Evolutionary conservation across 2,329 filamentous ascomycete genomes (phyloP), one percentile per base, ranked within the genome.

Genomic region (Cryphonectria naterciae): DNA sequence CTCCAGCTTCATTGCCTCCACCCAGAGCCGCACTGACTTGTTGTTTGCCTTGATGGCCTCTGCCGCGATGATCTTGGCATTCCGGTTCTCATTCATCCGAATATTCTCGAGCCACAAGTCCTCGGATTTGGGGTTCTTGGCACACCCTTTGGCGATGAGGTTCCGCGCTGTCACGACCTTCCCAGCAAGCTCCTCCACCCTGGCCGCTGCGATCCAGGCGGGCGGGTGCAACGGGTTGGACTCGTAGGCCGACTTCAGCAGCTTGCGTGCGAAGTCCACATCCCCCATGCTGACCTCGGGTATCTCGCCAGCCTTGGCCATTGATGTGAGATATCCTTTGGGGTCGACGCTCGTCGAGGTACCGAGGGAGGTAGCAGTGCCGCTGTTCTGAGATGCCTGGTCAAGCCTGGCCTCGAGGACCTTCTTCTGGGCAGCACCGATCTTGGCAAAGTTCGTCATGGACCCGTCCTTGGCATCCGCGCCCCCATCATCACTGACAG

Each of bases 81-180:
- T 99, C 68, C 94, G 91, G 35, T 91, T 90, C 77, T 97, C 94
- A 80, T 98, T 97, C 2, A 99, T 85, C 68, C 95, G 90, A 75
- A 99, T 98, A 69, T 95, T 97, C 80, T 99, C 96, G 56, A 98
- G 83, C 97, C 97, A 99, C 7, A 92, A 93, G 78, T 98, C 96
- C 80, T 98, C 94, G 74, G 92, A 97, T 81, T 95, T 96, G 0
- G 95, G 96, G 76, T 95, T 98, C 76, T 95, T 89, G 74, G 95
- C 91, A 78, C 94, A 97, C 1, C 95, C 97, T 76, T 93, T 89
- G 2, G 93, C 90, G 72, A 99, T 97, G 52, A 97, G 88, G 76
- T 92, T 96, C 69, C 95, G 89, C 17, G 96, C 96, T 4, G 94
- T 92, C 8, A 97, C 94, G 69, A 93, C 92, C 81, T 97, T 97